Base-by-base conservation (phyloP, 2,329 filamentous ascomycete genomes). In the Blumeria hordei region DNA sequence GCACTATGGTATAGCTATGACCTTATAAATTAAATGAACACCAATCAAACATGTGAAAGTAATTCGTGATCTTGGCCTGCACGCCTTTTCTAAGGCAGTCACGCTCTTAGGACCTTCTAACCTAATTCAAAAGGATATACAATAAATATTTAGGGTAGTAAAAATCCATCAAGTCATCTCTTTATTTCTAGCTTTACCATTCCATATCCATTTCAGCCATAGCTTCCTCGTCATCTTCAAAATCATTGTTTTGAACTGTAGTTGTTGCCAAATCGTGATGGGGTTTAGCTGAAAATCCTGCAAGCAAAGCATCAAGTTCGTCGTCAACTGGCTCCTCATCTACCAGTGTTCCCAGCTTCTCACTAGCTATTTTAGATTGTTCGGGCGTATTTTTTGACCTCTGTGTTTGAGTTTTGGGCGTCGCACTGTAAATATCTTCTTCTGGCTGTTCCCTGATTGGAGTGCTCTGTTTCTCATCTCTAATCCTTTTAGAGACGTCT, bases 121-220 rank as follows among this genome's bases (percentile, higher is more conserved):
- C 21, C 4, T 28, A 2, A 28, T 28, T 28, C 21, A 28, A 28
- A 28, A 4, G 4, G 21, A 28, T 28, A 28, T 28, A 28, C 21
- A 2, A 28, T 28, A 2, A 28, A 28, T 28, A 28, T 28, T 28
- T 4, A 28, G 21, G 21, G 21, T 28, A 28, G 4, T 28, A 2
- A 28, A 2, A 2, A 28, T 28, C 21, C 21, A 4, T 28, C 21
- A 28, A 2, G 21, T 28, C 21, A 28, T 28, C 21, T 28, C 21
- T 28, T 28, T 28, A 28, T 4, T 28, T 28, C 21, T 4, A 28
- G 6, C 47, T 34, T 50, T 37, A 55, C 54, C 54, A 55, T 34
- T 55, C 52, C 54, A 58, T 74, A 43, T 75, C 74, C 73, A 78
- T 76, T 59, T 77, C 77, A 39, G 74, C 77, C 77, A 87, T 80